Evolutionary conservation across 352 stramenopile species (phyloP).

Genomic region (Globisporangium okanoganense): DNA sequence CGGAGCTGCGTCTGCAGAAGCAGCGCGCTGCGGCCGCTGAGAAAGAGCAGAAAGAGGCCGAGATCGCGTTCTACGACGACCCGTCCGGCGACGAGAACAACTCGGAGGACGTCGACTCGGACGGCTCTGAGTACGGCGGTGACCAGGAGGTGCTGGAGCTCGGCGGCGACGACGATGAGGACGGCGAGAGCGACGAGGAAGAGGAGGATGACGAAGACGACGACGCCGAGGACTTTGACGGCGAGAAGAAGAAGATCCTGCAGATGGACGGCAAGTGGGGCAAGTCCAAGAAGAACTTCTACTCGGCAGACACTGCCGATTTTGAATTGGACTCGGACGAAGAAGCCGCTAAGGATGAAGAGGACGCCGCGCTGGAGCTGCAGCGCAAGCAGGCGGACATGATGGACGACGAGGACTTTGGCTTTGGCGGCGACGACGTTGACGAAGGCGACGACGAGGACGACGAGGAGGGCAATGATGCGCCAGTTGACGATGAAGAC

Average conservation of each 20-base stretch:
- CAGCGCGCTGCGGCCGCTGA: constrained; percentile 57
- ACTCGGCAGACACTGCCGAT: constrained; percentile 81
- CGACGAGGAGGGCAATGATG: constrained; percentile 22
- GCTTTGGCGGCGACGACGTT: constrained; percentile 40
- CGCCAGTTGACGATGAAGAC: constrained; percentile 55
- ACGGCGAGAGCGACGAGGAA: constrained; percentile 35
- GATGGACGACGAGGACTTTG: constrained; percentile 88
- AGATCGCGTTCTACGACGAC: constrained; percentile 85
- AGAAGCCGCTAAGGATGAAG: constrained; percentile 77
- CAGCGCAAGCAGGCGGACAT: constrained; percentile 81
- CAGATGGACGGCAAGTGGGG: constrained; percentile 85
- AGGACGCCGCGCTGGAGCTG: constrained; percentile 77
- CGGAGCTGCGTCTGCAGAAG: constrained; percentile 65
- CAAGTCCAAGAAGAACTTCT: constrained; percentile 85
- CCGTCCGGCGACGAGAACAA: constrained; percentile 72
- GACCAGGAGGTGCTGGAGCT: constrained; percentile 74
- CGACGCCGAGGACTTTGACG: constrained; percentile 49
- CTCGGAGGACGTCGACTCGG: constrained; percentile 50
- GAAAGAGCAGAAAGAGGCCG: constrained; percentile 50
- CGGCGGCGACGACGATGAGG: constrained; percentile 34
- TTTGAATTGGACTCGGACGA: constrained; percentile 81
- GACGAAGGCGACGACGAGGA: constrained; percentile 35
- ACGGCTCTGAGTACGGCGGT: constrained; percentile 51
- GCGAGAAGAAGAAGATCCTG: constrained; percentile 63
- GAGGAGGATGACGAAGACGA: constrained; percentile 40